phyloP scores from a whole-genome alignment of 2,329 filamentous ascomycete species.

The Xylaria sp. region DNA sequence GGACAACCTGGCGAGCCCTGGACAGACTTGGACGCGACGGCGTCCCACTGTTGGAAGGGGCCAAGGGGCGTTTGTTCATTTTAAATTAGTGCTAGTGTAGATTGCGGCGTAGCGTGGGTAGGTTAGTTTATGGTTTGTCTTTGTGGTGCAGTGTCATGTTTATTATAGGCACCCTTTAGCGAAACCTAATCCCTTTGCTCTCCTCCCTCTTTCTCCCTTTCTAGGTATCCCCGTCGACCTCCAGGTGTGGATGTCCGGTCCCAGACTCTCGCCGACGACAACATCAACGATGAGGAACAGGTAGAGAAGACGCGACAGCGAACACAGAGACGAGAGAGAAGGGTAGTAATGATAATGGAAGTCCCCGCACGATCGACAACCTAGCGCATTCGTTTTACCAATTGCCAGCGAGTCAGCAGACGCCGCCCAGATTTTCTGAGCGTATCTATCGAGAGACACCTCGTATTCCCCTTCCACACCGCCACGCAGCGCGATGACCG shows the following conservation, averaged over 20 bases:
- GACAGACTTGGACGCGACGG: slow-evolving; percentile 9
- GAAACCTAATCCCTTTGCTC: slow-evolving; percentile 6
- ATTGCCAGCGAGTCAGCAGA: slow-evolving; percentile 47
- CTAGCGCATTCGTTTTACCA: slow-evolving; percentile 47
- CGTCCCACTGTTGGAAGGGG: slow-evolving; percentile 33
- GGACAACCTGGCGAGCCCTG: background rate
- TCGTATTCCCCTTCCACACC: slow-evolving; percentile 53
- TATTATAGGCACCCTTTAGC: slow-evolving; percentile 39
- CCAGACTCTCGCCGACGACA: slow-evolving; percentile 40
- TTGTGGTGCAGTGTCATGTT: slow-evolving; percentile 1
- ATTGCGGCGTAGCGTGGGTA: slow-evolving; percentile 21
- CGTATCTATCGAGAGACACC: slow-evolving; percentile 44
- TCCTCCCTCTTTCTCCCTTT: slow-evolving; percentile 25
- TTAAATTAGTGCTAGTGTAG: slow-evolving; percentile 46
- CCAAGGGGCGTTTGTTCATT: slow-evolving; percentile 43
- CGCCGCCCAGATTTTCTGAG: slow-evolving; percentile 44
- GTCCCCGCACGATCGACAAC: slow-evolving; percentile 49
- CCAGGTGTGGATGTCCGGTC: slow-evolving; percentile 38
- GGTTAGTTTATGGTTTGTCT: background rate
- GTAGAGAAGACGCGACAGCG: slow-evolving; percentile 43
- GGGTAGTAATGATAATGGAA: slow-evolving; percentile 48
- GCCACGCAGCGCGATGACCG: slow-evolving; percentile 57
- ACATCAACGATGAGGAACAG: slow-evolving; percentile 45
- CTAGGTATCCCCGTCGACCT: slow-evolving; percentile 28
- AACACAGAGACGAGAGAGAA: slow-evolving; percentile 37